Evolutionary conservation across 2,329 filamentous ascomycete genomes (phyloP).

Genomic region (Pseudocercospora crystallina): DNA sequence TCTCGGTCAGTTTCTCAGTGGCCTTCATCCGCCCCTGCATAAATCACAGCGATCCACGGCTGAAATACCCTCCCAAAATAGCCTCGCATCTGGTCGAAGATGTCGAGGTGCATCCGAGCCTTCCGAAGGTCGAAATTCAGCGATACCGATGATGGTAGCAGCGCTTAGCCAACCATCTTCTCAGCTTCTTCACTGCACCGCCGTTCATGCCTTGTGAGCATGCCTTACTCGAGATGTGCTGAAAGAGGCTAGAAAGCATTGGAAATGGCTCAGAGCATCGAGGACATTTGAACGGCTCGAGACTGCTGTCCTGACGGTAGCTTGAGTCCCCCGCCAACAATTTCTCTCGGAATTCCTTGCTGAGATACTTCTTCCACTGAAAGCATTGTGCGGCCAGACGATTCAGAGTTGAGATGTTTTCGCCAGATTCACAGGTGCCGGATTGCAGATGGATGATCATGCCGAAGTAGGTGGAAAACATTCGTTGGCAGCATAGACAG

Average conservation of each 20-base stretch:
- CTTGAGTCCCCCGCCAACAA: slow-evolving; percentile 3
- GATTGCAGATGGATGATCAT: slow-evolving; percentile 20
- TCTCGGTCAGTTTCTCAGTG: no score
- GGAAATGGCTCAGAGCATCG: slow-evolving; percentile 5
- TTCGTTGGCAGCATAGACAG: slow-evolving; percentile 11
- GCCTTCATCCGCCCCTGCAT: no score
- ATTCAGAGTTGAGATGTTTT: slow-evolving; percentile 6
- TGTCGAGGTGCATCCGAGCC: neutral
- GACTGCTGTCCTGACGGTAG: neutral
- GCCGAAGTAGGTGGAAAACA: slow-evolving; percentile 15
- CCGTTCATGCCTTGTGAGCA: slow-evolving; percentile 9
- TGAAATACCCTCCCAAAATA: no score
- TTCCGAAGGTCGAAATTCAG: neutral
- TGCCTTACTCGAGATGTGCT: slow-evolving; percentile 10
- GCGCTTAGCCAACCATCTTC: slow-evolving; percentile 12
- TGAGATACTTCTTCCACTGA: slow-evolving; percentile 17
- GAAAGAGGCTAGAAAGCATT: slow-evolving; percentile 8
- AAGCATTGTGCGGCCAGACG: slow-evolving; percentile 14
- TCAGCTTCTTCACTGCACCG: slow-evolving; percentile 10
- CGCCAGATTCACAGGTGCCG: slow-evolving; percentile 10
- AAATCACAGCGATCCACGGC: no score
- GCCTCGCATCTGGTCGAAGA: no score
- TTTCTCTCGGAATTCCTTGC: slow-evolving; percentile 3
- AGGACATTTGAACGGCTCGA: slow-evolving; percentile 11
- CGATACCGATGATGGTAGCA: neutral